phyloP scores from a whole-genome alignment of 2,329 filamentous ascomycete species.

The Lasiodiplodia theobromae region DNA sequence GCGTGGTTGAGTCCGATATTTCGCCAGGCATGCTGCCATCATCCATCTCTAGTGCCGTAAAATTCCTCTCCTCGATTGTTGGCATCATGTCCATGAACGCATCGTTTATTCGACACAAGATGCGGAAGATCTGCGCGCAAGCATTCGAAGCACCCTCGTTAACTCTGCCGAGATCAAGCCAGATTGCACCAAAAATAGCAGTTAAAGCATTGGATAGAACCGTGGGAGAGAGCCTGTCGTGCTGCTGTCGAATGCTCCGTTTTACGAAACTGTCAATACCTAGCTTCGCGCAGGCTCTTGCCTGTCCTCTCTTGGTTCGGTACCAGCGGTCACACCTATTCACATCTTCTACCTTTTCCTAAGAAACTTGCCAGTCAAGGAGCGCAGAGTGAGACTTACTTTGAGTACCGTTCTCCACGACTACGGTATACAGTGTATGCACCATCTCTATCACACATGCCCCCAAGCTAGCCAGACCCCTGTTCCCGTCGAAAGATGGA shows the following conservation, averaged over 20 bases:
- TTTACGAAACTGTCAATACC: neutral
- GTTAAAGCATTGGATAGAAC: neutral
- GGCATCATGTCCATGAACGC: neutral
- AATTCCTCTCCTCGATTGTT: neutral
- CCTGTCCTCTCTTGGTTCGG: neutral
- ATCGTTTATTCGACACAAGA: neutral
- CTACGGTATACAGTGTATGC: neutral
- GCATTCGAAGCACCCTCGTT: neutral
- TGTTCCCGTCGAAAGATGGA: neutral
- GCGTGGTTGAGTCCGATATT: neutral
- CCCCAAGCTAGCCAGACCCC: neutral
- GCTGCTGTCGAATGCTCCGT: neutral
- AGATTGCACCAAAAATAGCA: neutral
- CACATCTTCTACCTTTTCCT: neutral
- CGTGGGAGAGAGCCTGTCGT: neutral
- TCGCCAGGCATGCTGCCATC: neutral
- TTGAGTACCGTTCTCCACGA: neutral
- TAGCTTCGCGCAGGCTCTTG: neutral
- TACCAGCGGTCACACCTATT: neutral
- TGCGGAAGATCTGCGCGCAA: neutral
- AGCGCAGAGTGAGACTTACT: neutral
- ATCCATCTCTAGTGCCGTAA: neutral
- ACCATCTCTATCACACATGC: neutral
- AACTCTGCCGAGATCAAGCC: neutral
- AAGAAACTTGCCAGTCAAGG: neutral